These are phyloP conservation scores for Botrytis squamosa DNA, from an alignment of 2,329 filamentous ascomycete genomes.

Conservation along the genomic window DNA sequence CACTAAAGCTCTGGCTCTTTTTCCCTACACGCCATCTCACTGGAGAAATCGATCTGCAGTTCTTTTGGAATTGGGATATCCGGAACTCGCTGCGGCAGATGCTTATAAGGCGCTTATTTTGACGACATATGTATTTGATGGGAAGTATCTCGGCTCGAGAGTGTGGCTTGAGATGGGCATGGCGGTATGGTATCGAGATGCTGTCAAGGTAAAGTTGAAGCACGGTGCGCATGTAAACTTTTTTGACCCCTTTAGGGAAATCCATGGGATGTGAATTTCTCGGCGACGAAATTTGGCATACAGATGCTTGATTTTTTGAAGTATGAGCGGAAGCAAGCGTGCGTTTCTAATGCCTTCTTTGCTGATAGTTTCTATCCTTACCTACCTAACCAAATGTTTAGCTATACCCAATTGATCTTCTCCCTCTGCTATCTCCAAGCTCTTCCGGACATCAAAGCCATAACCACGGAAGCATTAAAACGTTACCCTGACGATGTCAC, in stretches of 20 bases:
- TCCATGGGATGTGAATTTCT: not conserved
- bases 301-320: not conserved
- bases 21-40: conserved; percentile 1
- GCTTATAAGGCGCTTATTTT: conserved; percentile 24
- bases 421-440: not conserved
- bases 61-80: conserved; percentile 18
- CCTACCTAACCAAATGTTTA: not conserved
- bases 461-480: not conserved
- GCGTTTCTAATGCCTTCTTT: not conserved
- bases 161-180: not conserved
- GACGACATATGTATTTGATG: conserved; percentile 12
- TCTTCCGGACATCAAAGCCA: not conserved
- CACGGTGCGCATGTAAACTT: too few relatives aligned
- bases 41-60: conserved; percentile 19
- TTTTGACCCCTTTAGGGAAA: not conserved
- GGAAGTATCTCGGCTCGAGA: not conserved
- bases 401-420: not conserved
- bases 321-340: not conserved
- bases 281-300: not conserved
- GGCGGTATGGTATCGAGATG: not conserved
- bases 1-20: not conserved
- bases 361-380: too few relatives aligned
- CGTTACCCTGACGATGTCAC: not conserved
- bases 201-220: not conserved
- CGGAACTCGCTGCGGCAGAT: conserved; percentile 24